Base-by-base conservation (phyloP, 352 stramenopile genomes). In the Pythium vanterpoolii region DNA sequence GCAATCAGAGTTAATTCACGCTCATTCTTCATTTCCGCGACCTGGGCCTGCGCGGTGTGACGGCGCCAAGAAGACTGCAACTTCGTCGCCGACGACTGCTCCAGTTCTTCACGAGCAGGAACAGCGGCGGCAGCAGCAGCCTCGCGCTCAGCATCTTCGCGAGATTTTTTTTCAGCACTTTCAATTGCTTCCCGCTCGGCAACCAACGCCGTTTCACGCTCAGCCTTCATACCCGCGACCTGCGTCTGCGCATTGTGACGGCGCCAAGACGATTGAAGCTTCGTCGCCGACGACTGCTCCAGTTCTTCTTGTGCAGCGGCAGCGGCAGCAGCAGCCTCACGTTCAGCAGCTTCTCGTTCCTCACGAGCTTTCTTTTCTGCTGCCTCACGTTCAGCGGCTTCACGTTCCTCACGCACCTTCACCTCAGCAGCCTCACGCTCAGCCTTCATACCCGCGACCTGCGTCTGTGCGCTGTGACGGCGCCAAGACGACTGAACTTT, bases 401-500 rank as follows among this genome's bases (percentile, higher is more conserved):
- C 46, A 24, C n/a, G 21, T 14, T 34, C 56, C 2, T 34, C 11
- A 45, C 40, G 40, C n/a, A 26, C 42, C 38, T 52, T 38, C 8
- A 49, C 2, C 36, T 26, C 24, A 33, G 47, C 36, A 10, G 48
- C 51, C 19, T 58, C 51, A 44, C 27, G 50, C 8, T 47, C 50
- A 21, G 50, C 34, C 36, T 63, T 49, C 21, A 53, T 3, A n/a
- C 1, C 18, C 46, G 50, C 7, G 7, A 52, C 56, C 26, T 38
- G n/a, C 1, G 38, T 28, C 36, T 63, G 42, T 10, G 56, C 56
- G 3, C 2, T 45, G 28, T 60, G 53, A n/a, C 53, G 53, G 28
- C 50, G 50, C 50, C 50, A 58, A 24, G 50, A 58, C 21, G 50
- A 58, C 38, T 58, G 50, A 13, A 60, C 28, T 31, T 60, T 60